Evolutionary conservation across 495 filamentous ascomycete genomes (phyloP), one percentile per base, ranked within the genome.

Genomic region (Penicillium daleae): DNA sequence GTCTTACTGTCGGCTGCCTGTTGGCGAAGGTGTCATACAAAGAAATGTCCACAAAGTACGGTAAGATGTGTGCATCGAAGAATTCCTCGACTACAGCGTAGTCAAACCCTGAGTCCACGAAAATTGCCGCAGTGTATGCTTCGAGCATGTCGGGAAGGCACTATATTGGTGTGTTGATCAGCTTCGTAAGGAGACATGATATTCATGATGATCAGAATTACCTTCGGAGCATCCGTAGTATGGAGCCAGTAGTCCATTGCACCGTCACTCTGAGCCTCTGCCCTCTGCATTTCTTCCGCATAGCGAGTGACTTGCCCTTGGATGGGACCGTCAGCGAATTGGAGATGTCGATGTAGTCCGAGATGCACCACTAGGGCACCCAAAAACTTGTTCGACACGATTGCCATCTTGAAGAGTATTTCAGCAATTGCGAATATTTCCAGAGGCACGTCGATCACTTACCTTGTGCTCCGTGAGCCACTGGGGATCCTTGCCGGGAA

Each of bases 381-480:
- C 0, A 97, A 80, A 69, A 97, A 99, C 61, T 93, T 93, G 78
- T 99, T 99, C 15, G 93, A 96, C 2, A 95, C 94, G 93, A 99
- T 97, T 10, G 96, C 93, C 92, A 96, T 97, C 83, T 87, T 62
- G 32, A 51, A 40, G 24, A 4, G 17, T 4, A 26, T 15, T 7
- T 72, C 31, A 73, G 60, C 40, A 17, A 55, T 49, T 52, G 22
- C 15, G 19, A 51, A 15, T 10, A 15, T 8, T 31, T 9, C 24
- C 22, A 4, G 17, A 21, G 6, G 6, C 19, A 0, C 10, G 17
- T 29, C n/a, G 21, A 27, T 15, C 22, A 64, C 76, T 54, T 68
- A 85, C 84, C 67, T 97, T 99, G 79, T 99, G 96, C 76, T 99
- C 95, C 2, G 95, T 99, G 33, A 99, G 83, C 95, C 95, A 99